Percentiles rank a stretch among this genome's conserved stretches.
These are phyloP conservation scores for Prunus yedoensis DNA, from an alignment of 331 rosid species.

Conservation along the genomic window DNA sequence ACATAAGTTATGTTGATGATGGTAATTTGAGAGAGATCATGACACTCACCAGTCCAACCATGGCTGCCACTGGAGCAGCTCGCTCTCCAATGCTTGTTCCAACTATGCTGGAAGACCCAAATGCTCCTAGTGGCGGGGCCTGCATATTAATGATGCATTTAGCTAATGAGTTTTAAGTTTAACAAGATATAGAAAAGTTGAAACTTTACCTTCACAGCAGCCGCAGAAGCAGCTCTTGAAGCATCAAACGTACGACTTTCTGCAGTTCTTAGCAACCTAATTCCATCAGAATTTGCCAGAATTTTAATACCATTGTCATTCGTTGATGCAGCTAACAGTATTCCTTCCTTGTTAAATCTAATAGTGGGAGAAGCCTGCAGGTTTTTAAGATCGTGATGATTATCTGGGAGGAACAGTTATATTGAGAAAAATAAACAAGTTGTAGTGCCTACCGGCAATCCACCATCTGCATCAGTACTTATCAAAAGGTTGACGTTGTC, in stretches of 20 bases:
- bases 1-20: neutral
- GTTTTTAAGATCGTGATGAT: constrained; percentile 28
- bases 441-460: constrained; percentile 59
- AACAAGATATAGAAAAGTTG: constrained; percentile 8
- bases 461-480: constrained; percentile 74
- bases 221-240: constrained; percentile 74
- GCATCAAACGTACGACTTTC: constrained; percentile 82
- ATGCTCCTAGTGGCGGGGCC: constrained; percentile 59
- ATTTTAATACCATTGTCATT: constrained; percentile 80
- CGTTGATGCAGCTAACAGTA: constrained; percentile 75
- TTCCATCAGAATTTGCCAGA: constrained; percentile 79
- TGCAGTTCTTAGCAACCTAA: constrained; percentile 70
- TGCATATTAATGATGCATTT: constrained; percentile 39
- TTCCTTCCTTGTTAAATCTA: constrained; percentile 90
- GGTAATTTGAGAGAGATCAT: neutral
- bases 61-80: constrained; percentile 62
- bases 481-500: constrained; percentile 57
- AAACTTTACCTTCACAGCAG: constrained; percentile 67
- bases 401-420: constrained; percentile 18
- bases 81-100: constrained; percentile 83
- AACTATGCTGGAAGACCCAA: constrained; percentile 62
- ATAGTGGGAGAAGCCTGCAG: constrained; percentile 84
- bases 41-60: constrained; percentile 78
- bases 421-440: constrained; percentile 17
- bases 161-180: constrained; percentile 16